Conservation (phyloP, 495 filamentous ascomycete species). For the Saxophila tyrrhenica region DNA sequence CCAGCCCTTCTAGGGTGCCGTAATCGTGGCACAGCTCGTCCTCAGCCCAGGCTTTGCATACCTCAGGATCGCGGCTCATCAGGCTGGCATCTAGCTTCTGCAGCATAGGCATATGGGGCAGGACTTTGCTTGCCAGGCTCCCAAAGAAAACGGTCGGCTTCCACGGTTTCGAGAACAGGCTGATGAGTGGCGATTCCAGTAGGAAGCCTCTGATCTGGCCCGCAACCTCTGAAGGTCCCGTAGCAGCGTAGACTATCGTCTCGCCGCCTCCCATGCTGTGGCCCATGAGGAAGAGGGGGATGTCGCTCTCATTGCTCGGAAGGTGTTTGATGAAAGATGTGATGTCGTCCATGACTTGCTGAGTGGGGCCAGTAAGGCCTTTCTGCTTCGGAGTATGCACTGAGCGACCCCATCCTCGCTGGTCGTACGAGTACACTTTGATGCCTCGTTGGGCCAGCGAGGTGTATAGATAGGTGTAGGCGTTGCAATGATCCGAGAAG, state of each 20-base stretch:
- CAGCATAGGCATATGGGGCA: constrained; percentile 50
- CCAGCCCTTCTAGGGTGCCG: constrained; percentile 65
- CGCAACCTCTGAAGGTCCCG: constrained; percentile 30
- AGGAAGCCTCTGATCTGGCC: constrained; percentile 48
- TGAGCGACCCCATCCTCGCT: constrained; percentile 53
- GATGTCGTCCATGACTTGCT: constrained; percentile 62
- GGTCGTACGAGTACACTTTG: constrained; percentile 63
- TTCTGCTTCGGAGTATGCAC: constrained; percentile 38
- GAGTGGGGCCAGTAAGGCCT: constrained; percentile 61
- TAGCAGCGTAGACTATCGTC: constrained; percentile 43
- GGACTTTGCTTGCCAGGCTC: constrained; percentile 48
- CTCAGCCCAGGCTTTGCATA: constrained; percentile 41
- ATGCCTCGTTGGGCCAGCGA: constrained; percentile 59
- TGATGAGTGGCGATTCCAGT: constrained; percentile 58
- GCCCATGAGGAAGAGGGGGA: constrained; percentile 74
- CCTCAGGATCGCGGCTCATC: constrained; percentile 51
- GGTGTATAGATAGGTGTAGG: constrained; percentile 58
- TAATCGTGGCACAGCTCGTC: constrained; percentile 65
- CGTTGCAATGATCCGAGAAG: constrained; percentile 74
- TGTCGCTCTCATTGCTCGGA: constrained; percentile 28
- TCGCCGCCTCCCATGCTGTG: constrained; percentile 79
- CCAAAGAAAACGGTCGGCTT: constrained; percentile 47
- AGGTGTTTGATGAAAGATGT: constrained; percentile 49
- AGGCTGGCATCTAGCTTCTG: constrained; percentile 45
- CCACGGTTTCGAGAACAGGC: constrained; percentile 51